These are phyloP conservation scores for Stylonectria norvegica DNA, from an alignment of 2,329 filamentous ascomycete genomes.

Conservation along the genomic window DNA sequence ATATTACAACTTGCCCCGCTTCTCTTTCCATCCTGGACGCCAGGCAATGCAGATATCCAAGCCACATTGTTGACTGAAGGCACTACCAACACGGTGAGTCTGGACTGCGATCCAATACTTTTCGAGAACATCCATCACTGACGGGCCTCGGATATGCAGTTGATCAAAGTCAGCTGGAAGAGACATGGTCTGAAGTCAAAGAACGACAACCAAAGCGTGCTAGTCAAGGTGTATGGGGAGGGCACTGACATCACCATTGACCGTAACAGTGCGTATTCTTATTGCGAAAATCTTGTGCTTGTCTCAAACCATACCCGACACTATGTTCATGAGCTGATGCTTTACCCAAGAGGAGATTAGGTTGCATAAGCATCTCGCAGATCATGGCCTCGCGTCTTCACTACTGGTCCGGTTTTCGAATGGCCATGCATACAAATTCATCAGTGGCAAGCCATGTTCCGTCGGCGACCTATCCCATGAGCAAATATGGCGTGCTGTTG, in stretches of 20 bases:
- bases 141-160: conserved; percentile 10
- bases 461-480: conserved; percentile 13
- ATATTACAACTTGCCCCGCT: conserved; percentile 7
- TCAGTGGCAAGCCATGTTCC: conserved; percentile 14
- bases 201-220: conserved; percentile 4
- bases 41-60: conserved; percentile 1
- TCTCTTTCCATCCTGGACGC: conserved; percentile 10
- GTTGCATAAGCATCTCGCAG: conserved; percentile 17
- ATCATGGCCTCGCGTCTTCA: conserved; percentile 14
- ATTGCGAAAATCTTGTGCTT: not conserved
- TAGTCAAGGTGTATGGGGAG: conserved; percentile 22
- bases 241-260: conserved; percentile 22
- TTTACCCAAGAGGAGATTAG: conserved; percentile 17
- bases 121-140: not conserved
- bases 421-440: conserved; percentile 20
- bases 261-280: conserved; percentile 14
- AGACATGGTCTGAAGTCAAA: not conserved
- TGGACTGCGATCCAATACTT: not conserved
- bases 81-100: conserved; percentile 22
- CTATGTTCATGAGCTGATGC: too few relatives aligned
- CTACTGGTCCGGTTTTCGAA: conserved; percentile 19
- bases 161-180: conserved; percentile 15
- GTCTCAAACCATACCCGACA: conserved; percentile 12
- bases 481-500: conserved; percentile 15
- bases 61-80: conserved; percentile 15